These are phyloP conservation scores for Bacterosira constricta DNA, from an alignment of 108 stramenopile species.

Conservation along the genomic window DNA sequence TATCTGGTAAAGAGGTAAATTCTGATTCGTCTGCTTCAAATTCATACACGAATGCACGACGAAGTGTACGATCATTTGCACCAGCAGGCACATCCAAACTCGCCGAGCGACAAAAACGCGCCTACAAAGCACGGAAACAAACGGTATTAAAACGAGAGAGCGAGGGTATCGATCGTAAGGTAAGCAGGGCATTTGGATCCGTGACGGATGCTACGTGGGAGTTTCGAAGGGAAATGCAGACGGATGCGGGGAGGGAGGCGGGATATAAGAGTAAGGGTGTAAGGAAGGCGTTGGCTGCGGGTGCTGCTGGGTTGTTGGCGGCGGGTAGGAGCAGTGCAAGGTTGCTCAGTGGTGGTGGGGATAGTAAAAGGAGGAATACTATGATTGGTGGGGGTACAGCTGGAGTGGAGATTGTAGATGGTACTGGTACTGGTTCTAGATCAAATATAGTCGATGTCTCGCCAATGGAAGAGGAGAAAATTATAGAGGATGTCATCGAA, in stretches of 20 bases:
- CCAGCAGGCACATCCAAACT: conserved; percentile 55
- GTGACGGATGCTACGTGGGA: conserved; percentile 79
- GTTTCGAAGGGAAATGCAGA: conserved; percentile 66
- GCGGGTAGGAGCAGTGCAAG: conserved; percentile 38
- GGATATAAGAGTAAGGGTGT: conserved; percentile 74
- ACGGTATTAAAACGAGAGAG: conserved; percentile 61
- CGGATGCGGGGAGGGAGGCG: conserved; percentile 63
- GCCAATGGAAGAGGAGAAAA: conserved; percentile 33
- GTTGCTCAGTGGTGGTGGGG: conserved; percentile 21
- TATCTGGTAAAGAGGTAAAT: conserved; percentile 37
- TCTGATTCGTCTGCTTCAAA: conserved; percentile 6
- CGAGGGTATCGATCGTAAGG: conserved; percentile 57
- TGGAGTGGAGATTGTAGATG: conserved; percentile 1
- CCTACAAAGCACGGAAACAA: conserved; percentile 66
- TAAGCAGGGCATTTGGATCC: conserved; percentile 51
- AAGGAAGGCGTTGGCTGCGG: conserved; percentile 58
- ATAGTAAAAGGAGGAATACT: conserved; percentile 15
- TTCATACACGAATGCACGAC: conserved; percentile 19
- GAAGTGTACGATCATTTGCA: conserved; percentile 56
- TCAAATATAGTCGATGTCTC: conserved; percentile 31
- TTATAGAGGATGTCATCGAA: conserved; percentile 43
- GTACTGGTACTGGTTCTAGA: background rate
- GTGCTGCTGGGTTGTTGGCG: conserved; percentile 49
- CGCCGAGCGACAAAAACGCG: conserved; percentile 58
- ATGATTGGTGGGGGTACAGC: conserved; percentile 25